Evolutionary conservation across 495 filamentous ascomycete genomes (phyloP).

Genomic region (Tetracladium marchalianum): DNA sequence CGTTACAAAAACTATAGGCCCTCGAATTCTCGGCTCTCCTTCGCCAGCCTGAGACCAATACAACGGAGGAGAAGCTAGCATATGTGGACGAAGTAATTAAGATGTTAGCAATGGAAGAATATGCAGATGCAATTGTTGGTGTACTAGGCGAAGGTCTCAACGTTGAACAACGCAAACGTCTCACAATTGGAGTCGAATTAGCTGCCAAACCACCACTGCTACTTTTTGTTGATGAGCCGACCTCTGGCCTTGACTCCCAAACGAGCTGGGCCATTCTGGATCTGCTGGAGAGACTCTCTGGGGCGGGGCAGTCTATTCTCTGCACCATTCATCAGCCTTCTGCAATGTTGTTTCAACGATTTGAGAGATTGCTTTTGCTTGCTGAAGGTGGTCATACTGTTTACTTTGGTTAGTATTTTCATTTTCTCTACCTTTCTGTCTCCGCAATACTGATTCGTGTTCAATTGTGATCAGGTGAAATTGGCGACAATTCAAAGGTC

Average conservation of each 20-base stretch:
- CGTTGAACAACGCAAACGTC: slow-evolving; percentile 76
- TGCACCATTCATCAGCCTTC: slow-evolving; percentile 90
- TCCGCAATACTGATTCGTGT: slow-evolving; percentile 42
- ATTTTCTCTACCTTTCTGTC: slow-evolving; percentile 51
- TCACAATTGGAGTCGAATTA: slow-evolving; percentile 83
- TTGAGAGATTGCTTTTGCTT: slow-evolving; percentile 69
- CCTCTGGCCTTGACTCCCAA: slow-evolving; percentile 74
- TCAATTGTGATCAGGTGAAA: slow-evolving; percentile 77
- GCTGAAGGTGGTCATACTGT: slow-evolving; percentile 59
- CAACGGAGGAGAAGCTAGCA: slow-evolving; percentile 41
- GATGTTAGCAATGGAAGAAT: slow-evolving; percentile 61
- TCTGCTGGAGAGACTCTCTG: slow-evolving; percentile 73
- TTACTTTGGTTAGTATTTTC: slow-evolving; percentile 63
- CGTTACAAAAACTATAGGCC: slow-evolving; percentile 9
- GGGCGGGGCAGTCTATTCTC: slow-evolving; percentile 75
- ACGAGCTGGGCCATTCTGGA: slow-evolving; percentile 77
- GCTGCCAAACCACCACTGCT: slow-evolving; percentile 75
- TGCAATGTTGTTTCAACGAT: slow-evolving; percentile 78
- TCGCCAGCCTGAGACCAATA: slow-evolving; percentile 25
- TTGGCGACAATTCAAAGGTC: slow-evolving; percentile 53
- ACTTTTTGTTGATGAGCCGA: slow-evolving; percentile 83
- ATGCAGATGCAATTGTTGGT: slow-evolving; percentile 77
- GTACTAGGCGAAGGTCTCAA: slow-evolving; percentile 60
- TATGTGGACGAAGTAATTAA: slow-evolving; percentile 50
- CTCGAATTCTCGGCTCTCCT: slow-evolving; percentile 34